Percentiles rank a stretch among this genome's conserved stretches.
phyloP scores from a whole-genome alignment of 352 stramenopile genomes.

The Thraustochytrium striatum region DNA sequence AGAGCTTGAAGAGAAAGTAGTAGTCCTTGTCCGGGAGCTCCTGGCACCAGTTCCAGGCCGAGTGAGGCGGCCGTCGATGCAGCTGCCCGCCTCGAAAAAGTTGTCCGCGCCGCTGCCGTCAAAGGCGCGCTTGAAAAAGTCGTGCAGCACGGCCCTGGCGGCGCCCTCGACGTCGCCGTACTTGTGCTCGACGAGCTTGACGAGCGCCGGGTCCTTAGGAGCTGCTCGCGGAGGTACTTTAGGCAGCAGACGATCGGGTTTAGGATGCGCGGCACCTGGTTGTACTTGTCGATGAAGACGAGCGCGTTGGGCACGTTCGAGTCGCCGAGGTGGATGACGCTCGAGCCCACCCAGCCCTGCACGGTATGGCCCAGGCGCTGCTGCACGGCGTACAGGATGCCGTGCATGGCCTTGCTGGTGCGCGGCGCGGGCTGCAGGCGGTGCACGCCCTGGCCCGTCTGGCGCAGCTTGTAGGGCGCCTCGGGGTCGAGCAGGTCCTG shows the following conservation, averaged over 20 bases:
- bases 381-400: conserved; percentile 67
- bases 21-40: conserved; percentile 85
- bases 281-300: conserved; percentile 99
- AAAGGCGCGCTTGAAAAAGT: conserved; percentile 93
- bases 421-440: conserved; percentile 84
- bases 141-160: conserved; percentile 81
- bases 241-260: conserved; percentile 65
- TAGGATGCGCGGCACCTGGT: conserved; percentile 66
- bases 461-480: conserved; percentile 76
- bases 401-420: conserved; percentile 89
- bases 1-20: conserved; percentile 92
- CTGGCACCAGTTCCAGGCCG: conserved; percentile 95
- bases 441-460: conserved; percentile 91
- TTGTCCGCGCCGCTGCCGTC: conserved; percentile 89
- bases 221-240: conserved; percentile 59
- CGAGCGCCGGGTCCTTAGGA: conserved; percentile 56
- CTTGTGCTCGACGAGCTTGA: conserved; percentile 58
- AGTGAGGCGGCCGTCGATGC: conserved; percentile 93
- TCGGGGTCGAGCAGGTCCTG: conserved; percentile 74
- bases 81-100: conserved; percentile 89
- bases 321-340: conserved; percentile 92
- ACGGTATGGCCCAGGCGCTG: conserved; percentile 57
- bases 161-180: conserved; percentile 78
- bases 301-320: conserved; percentile 96
- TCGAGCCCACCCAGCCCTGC: conserved; percentile 78